Conservation (phyloP, 768 basidiomycete genomes). For the Rhodotorula babjevae region DNA sequence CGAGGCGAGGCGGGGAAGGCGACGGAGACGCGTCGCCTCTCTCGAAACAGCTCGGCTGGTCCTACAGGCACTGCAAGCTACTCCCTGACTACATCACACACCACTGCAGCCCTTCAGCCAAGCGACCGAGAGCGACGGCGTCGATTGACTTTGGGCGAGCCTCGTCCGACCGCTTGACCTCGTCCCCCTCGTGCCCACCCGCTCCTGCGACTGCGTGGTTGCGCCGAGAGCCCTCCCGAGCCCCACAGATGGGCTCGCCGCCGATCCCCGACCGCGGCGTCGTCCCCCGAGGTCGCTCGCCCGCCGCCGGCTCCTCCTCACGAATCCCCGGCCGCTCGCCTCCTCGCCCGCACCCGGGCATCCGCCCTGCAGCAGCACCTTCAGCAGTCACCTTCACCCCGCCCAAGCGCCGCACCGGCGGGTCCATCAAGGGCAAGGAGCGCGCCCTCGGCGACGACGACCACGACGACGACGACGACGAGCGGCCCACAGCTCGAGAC, state of each 20-base stretch:
- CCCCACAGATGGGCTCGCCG: constrained; percentile 17
- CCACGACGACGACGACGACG: background rate
- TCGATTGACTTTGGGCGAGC: no score
- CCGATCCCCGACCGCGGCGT: constrained; percentile 32
- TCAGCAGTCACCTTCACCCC: constrained; percentile 22
- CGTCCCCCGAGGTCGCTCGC: background rate
- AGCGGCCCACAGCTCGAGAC: constrained; percentile 43
- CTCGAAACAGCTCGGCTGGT: no score
- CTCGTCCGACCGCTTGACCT: no score
- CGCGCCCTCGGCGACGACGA: constrained; percentile 47
- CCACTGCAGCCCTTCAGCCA: no score
- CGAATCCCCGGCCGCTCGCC: constrained; percentile 6
- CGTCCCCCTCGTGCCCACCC: background rate
- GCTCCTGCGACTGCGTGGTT: background rate
- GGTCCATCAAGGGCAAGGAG: constrained; percentile 40
- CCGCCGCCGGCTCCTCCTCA: background rate
- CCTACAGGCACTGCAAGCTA: no score
- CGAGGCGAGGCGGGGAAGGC: no score
- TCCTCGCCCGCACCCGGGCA: constrained; percentile 23
- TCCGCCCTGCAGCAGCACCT: constrained; percentile 1
- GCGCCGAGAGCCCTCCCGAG: no score
- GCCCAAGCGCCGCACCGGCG: constrained; percentile 26
- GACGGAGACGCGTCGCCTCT: no score
- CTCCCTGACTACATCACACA: no score
- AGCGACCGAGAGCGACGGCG: no score